Evolutionary conservation across 495 filamentous ascomycete species (phyloP), one percentile per base, ranked within the genome.

Genomic region (Penicillium ucsense): DNA sequence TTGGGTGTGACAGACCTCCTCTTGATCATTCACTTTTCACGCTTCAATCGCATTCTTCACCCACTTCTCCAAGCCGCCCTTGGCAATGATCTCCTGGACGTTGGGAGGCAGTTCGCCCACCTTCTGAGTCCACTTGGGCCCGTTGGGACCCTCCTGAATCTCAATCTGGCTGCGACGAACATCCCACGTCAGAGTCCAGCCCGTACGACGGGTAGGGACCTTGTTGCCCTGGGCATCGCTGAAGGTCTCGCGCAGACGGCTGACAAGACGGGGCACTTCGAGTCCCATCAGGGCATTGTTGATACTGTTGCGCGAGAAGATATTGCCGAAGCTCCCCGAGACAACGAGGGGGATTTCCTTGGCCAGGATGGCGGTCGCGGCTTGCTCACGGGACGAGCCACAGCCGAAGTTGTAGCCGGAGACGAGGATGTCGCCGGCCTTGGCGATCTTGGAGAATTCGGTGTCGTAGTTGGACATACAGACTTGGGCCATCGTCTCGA

Each of bases 401-500:
- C 85, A 90, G 31, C 91, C 89, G 53, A 97, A 95, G 72, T 94
- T 95, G 73, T 84, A 94, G 6, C 90, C 90, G 0, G 81, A 61
- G 5, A 97, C 88, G 0, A 96, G 74, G 52, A 96, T 84, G 55
- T 96, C 90, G 10, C 80, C 81, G 0, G 71, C 49, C 41, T 74
- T 72, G 27, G 84, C 80, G 35, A 82, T 67, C 0, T 59, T 46
- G 4, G 67, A 53, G 63, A 98, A 96, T 4, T 62, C 46, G 0
- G 73, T 54, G 62, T 97, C 91, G 67, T 94, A 98, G 71, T 98
- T 98, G 53, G 80, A 72, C 88, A 98, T 94, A 64, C 84, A 88
- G 2, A 91, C 89, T 53, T 83, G 63, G 0, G 89, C 88, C 90
- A 96, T 96, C 30, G 77, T 81, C 38, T 84, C 80, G 0, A 57